Base-by-base conservation (phyloP, 1,139 yeast genomes). In the Pichia sp. region DNA sequence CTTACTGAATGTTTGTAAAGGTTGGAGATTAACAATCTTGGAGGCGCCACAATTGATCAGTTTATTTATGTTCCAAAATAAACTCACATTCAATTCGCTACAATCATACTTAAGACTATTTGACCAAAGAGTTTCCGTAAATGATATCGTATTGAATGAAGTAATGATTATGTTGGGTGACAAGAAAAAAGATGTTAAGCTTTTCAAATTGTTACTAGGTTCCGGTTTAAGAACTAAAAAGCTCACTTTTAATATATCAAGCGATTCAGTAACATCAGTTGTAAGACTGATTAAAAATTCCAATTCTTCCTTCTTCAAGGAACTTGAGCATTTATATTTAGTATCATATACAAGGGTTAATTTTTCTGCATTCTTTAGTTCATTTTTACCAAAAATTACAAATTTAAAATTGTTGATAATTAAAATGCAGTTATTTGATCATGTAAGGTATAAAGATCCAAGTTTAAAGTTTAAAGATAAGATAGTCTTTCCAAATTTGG, bases 21-120 rank as follows among this genome's bases (percentile, higher is more conserved):
- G 42, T 18, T 51, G 53, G 56, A 45, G 56, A 41, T 23, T 41
- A 15, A 43, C 45, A 15, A 40, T 51, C 13, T 32, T 53, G 15
- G 46, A 44, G 18, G 42, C 50, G 5, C 54, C 56, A 4, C 30
- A 40, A 11, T 40, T 51, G 12, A 35, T 51, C 25, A 48, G 49
- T 6, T 43, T 42, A 9, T 49, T 41, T 39, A 35, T 23, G 2
- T 35, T 50, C 26, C 35, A 35, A 6, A 30, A 26, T 15, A 12
- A 22, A 12, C 15, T 50, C 12, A 46, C 47, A 13, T 26, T 34
- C 9, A 13, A 34, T 3, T 24, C 35, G 27, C 40, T 51, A 29
- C 34, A 39, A 24, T 16, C 42, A 8, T 51, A 40, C 40, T 35
- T 47, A 15, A 41, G 47, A 39, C 38, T 49, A 20, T 40, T 53